Percentiles rank a stretch among this genome's conserved stretches.
Evolutionary conservation across 176 grass and related monocot genomes (phyloP).

Genomic region (Typha latifolia): DNA sequence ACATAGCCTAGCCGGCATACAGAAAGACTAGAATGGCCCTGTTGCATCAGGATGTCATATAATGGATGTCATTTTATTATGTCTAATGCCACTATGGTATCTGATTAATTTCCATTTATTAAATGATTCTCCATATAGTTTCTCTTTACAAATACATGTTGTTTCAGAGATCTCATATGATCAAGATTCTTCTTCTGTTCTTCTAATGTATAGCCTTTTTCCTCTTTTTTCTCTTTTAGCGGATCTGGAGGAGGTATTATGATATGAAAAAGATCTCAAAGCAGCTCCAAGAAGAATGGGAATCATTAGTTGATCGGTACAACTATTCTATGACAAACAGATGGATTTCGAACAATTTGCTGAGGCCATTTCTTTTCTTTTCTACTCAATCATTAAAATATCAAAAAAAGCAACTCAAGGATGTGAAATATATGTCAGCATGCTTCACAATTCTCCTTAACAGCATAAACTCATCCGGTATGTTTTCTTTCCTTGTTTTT

Average conservation of each 20-base stretch:
- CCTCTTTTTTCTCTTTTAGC: slow-evolving; percentile 29
- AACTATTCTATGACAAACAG: slow-evolving; percentile 32
- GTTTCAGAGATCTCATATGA: background rate
- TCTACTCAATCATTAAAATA: slow-evolving; percentile 44
- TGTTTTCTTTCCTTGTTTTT: slow-evolving; percentile 2
- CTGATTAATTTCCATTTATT: background rate
- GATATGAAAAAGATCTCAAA: slow-evolving; percentile 43
- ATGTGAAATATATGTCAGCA: slow-evolving; percentile 34
- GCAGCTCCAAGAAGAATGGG: slow-evolving; percentile 64
- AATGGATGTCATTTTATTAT: too few species aligned
- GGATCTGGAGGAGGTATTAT: slow-evolving; percentile 69
- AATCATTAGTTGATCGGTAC: slow-evolving; percentile 39
- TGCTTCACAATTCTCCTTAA: slow-evolving; percentile 85
- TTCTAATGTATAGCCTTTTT: slow-evolving; percentile 3
- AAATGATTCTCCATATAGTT: background rate
- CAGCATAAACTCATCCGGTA: slow-evolving; percentile 75
- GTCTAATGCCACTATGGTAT: background rate
- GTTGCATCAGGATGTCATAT: too few species aligned
- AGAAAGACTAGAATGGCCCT: too few species aligned
- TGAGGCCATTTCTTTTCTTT: slow-evolving; percentile 92
- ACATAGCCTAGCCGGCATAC: too few species aligned
- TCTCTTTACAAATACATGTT: background rate
- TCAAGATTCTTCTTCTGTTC: background rate
- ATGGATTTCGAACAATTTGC: slow-evolving; percentile 71
- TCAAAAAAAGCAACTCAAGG: slow-evolving; percentile 30